A percentile compares a stretch with the other conserved stretches of the same genome.
Conservation (phyloP, 148 eudicot species). For the Rhododendron griersonianum region DNA sequence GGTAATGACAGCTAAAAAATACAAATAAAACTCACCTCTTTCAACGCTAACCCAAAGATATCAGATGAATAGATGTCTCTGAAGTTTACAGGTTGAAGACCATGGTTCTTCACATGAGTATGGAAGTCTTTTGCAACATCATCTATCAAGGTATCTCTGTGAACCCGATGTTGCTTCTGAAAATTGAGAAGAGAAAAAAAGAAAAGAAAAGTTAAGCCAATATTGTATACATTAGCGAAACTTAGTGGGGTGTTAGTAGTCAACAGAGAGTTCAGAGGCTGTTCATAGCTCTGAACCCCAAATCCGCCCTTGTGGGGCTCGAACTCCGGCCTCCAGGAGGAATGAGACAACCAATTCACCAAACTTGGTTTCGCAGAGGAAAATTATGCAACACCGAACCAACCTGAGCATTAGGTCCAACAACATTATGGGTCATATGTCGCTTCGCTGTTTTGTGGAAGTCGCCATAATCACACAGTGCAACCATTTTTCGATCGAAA, state of each 20-base stretch:
- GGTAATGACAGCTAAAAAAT: conserved; percentile 2
- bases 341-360: no score
- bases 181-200: conserved; percentile 2
- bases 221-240: neutral
- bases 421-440: conserved; percentile 41
- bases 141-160: conserved; percentile 56
- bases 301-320: no score
- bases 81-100: conserved; percentile 49
- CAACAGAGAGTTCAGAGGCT: no score
- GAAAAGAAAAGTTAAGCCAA: neutral
- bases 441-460: conserved; percentile 65
- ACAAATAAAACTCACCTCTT: conserved; percentile 52
- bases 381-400: neutral
- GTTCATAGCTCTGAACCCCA: no score
- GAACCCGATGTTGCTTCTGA: conserved; percentile 53
- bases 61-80: conserved; percentile 59
- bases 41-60: conserved; percentile 59
- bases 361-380: neutral
- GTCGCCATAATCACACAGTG: conserved; percentile 76
- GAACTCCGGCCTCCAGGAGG: no score
- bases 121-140: conserved; percentile 30
- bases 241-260: no score
- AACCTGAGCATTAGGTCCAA: conserved; percentile 75
- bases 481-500: conserved; percentile 69
- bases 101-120: conserved; percentile 27